Percentiles rank a stretch among this genome's conserved stretches.
phyloP scores from a whole-genome alignment of 2,329 filamentous ascomycete species.

The Colletotrichum sp. region DNA sequence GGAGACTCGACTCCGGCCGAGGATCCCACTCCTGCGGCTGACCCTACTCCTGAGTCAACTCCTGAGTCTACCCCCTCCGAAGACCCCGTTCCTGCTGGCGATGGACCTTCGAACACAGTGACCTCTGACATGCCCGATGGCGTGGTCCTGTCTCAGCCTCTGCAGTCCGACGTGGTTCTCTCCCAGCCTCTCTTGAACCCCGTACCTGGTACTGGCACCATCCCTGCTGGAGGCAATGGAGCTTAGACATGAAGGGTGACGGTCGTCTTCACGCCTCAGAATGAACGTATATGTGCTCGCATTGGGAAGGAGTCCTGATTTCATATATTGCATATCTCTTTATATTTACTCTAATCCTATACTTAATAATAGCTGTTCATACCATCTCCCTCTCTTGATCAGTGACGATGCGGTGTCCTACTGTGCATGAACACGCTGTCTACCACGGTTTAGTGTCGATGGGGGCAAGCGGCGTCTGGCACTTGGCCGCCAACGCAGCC shows the following conservation, averaged over 20 bases:
- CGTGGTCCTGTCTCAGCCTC: neutral
- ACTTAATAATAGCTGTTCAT: neutral
- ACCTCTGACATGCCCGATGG: neutral
- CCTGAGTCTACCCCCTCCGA: neutral
- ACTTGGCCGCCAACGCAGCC: conserved; percentile 9
- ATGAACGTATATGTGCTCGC: neutral
- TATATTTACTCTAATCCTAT: neutral
- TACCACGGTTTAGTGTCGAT: conserved; percentile 7
- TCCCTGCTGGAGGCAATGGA: neutral
- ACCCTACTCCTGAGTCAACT: neutral
- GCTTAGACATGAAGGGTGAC: neutral
- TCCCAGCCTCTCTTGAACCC: neutral
- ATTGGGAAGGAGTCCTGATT: neutral
- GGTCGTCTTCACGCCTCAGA: neutral
- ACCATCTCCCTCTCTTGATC: neutral
- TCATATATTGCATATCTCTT: neutral
- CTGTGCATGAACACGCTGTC: too few species aligned
- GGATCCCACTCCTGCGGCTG: neutral
- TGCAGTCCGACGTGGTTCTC: neutral
- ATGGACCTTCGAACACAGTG: neutral
- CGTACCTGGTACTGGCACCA: neutral
- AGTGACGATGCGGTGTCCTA: neutral
- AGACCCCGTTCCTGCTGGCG: neutral
- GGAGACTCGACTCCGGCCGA: neutral
- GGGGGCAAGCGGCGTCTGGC: conserved; percentile 2